Conservation (phyloP, 2,329 filamentous ascomycete species). For the Fusarium abutilonis region DNA sequence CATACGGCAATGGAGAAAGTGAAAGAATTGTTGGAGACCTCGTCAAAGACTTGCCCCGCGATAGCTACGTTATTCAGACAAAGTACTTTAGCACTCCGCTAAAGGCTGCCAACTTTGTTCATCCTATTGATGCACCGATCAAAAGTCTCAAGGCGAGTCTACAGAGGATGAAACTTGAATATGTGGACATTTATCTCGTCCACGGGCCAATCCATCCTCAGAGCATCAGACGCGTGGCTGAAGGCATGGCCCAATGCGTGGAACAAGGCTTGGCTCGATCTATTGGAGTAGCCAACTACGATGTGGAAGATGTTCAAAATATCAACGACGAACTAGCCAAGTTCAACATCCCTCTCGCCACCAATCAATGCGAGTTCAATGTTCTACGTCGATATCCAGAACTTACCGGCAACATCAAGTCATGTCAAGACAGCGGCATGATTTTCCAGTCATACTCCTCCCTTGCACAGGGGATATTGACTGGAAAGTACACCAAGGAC, state of each 20-base stretch:
- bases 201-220: constrained; percentile 16
- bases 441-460: constrained; percentile 26
- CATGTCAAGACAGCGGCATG: constrained; percentile 10
- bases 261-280: constrained; percentile 10
- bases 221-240: neutral
- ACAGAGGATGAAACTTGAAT: constrained; percentile 7
- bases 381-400: constrained; percentile 16
- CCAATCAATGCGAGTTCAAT: constrained; percentile 24
- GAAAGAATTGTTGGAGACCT: constrained; percentile 12
- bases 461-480: neutral
- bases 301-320: neutral
- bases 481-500: constrained; percentile 11
- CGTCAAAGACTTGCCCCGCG: neutral
- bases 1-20: constrained; percentile 7
- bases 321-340: constrained; percentile 21
- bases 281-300: constrained; percentile 16
- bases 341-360: constrained; percentile 19
- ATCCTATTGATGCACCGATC: constrained; percentile 1
- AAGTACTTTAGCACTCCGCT: constrained; percentile 22
- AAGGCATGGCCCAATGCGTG: constrained; percentile 25
- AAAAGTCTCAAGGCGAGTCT: constrained; percentile 17
- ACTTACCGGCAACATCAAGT: neutral
- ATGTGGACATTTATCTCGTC: constrained; percentile 21
- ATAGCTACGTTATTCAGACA: constrained; percentile 10
- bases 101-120: neutral